Evolutionary conservation across 495 filamentous ascomycete genomes (phyloP), one percentile per base, ranked within the genome.

Genomic region (Aspergillus indologenus): DNA sequence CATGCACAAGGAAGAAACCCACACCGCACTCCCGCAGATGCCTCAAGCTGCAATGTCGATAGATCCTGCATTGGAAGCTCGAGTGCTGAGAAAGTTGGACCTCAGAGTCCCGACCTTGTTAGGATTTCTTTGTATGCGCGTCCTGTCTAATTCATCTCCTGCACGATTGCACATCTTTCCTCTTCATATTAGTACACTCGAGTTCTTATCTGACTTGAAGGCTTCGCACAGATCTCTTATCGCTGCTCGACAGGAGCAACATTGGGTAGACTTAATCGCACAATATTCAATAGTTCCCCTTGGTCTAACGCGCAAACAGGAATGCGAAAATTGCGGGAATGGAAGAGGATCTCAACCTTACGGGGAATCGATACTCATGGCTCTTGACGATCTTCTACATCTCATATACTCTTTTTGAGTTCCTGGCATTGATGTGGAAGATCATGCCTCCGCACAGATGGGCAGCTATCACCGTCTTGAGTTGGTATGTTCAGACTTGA

Each of bases 381-480:
- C 76, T 92, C 18, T 72, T 92, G 47, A 91, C 87, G 0, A 86
- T 90, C 34, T 94, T 92, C 65, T 92, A 92, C 65, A 88, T 81
- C 17, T 67, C 77, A 20, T 76, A 78, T 46, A 83, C 84, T 26
- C 34, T 86, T 11, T 91, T 90, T 57, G 86, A 91, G 71, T 87
- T 86, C 73, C 74, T 81, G 49, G 83, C 83, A 0, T 61, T 91
- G 26, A 86, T 90, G 82, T 92, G 87, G 83, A 90, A 90, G 65
- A 65, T 88, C 18, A 69, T 88, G 46, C 82, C 83, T 15, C 83
- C 83, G 0, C 81, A 83, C 62, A 68, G 68, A 62, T 84, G 80
- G 79, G 73, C 76, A 20, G 70, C 76, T 6, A 73, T 81, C 23
- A 69, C 71, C 3, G 75, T 81, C 0, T 70, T 81, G 56, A 70